Evolutionary conservation across 805 yeast genomes (phyloP).

Genomic region (Pichia rugopelliculosa): DNA sequence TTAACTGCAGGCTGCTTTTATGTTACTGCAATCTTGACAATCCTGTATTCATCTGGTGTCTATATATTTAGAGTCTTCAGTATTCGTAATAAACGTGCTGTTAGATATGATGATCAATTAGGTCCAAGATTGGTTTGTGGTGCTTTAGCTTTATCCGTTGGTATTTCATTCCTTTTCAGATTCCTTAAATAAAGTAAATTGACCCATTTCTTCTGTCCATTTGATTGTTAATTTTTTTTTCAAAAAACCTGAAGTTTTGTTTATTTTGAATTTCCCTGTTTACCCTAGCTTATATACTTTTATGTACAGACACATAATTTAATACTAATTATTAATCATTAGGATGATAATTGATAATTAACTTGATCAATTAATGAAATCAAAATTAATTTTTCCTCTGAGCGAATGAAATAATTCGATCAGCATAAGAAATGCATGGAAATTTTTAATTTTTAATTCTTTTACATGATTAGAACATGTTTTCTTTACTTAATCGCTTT

Average conservation of each 20-base stretch:
- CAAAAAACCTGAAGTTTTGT: too few relatives aligned
- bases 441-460: not conserved
- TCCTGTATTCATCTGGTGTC: slow-evolving; percentile 61
- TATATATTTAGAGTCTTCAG: slow-evolving; percentile 78
- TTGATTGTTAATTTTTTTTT: too few relatives aligned
- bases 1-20: slow-evolving; percentile 85
- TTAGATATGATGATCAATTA: slow-evolving; percentile 74
- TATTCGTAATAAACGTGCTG: slow-evolving; percentile 76
- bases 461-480: not conserved
- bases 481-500: not conserved
- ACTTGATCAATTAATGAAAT: too few relatives aligned
- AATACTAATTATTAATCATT: not conserved
- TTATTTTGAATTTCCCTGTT: not conserved
- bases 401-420: not conserved
- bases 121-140: slow-evolving; percentile 84
- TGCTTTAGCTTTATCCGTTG: slow-evolving; percentile 63
- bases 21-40: slow-evolving; percentile 66
- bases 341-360: too few relatives aligned
- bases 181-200: slow-evolving; percentile 25
- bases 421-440: too few relatives aligned
- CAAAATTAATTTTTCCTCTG: not conserved
- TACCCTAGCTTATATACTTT: not conserved
- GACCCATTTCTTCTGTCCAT: too few relatives aligned
- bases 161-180: slow-evolving; percentile 52
- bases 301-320: not conserved